Evolutionary conservation across 768 basidiomycete genomes (phyloP).

Genomic region (Russula earlei): DNA sequence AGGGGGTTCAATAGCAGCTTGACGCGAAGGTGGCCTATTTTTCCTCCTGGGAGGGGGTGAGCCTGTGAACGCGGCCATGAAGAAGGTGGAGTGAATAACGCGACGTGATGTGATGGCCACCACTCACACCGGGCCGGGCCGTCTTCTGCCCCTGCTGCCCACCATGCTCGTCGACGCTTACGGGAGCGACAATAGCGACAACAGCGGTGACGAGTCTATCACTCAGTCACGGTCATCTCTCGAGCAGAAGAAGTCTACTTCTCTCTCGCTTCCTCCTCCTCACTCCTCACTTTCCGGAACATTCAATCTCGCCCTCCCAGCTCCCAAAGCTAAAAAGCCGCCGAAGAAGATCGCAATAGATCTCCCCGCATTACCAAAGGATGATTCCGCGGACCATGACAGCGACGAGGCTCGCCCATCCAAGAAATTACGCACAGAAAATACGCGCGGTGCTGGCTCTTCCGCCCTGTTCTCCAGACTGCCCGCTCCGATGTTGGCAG

Average conservation of each 20-base stretch:
- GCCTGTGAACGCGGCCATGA: conserved; percentile 16
- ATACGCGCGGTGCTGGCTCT: conserved; percentile 42
- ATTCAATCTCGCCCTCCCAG: conserved; percentile 25
- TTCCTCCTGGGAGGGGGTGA: conserved; percentile 19
- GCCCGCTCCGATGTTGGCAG: conserved; percentile 58
- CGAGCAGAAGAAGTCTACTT: conserved; percentile 26
- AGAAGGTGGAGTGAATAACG: not conserved
- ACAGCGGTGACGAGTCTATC: conserved; percentile 39
- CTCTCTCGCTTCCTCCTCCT: conserved; percentile 31
- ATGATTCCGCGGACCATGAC: conserved; percentile 32
- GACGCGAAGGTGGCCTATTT: conserved; percentile 16
- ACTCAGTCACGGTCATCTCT: conserved; percentile 22
- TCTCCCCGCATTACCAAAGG: conserved; percentile 39
- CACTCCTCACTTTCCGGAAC: conserved; percentile 20
- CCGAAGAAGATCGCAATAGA: conserved; percentile 56
- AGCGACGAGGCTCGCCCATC: conserved; percentile 37
- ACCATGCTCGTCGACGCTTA: conserved; percentile 70
- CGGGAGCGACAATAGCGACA: conserved; percentile 46
- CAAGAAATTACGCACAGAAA: conserved; percentile 47
- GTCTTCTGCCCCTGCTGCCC: not conserved
- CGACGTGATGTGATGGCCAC: no score
- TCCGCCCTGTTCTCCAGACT: conserved; percentile 67
- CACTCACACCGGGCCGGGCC: not conserved
- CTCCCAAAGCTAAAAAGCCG: conserved; percentile 39
- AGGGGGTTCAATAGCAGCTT: conserved; percentile 23